Conservation (phyloP, 2,329 filamentous ascomycete genomes). For the Macrophomina phaseolina region DNA sequence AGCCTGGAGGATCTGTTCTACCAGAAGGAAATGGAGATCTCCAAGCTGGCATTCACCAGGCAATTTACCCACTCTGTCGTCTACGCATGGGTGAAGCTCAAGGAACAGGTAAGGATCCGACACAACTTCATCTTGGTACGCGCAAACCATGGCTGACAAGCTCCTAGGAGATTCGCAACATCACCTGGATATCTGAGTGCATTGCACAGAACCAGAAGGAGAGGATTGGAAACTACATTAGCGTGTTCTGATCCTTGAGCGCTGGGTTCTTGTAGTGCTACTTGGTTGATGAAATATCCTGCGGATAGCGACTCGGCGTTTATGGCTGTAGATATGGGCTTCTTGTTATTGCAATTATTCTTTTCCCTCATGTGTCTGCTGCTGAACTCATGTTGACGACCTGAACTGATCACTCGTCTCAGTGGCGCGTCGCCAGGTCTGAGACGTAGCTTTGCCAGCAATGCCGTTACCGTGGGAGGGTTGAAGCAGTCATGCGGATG, state of each 20-base stretch:
- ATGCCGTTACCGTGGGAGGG: background rate
- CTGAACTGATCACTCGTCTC: no score
- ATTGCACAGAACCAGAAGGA: conserved; percentile 99
- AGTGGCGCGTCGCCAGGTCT: no score
- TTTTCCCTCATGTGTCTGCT: background rate
- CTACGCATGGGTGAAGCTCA: conserved; percentile 96
- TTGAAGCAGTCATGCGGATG: background rate
- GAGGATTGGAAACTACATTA: conserved; percentile 97
- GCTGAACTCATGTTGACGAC: background rate
- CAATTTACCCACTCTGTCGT: conserved; percentile 96
- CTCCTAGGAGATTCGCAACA: conserved; percentile 92
- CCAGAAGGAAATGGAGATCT: conserved; percentile 99
- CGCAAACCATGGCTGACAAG: background rate
- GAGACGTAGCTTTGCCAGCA: no score
- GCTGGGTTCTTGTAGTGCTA: conserved; percentile 17
- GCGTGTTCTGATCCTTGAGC: conserved; percentile 74
- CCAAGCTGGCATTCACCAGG: conserved; percentile 90
- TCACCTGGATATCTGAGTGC: conserved; percentile 99
- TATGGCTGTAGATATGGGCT: conserved; percentile 25
- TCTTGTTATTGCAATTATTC: conserved; percentile 11
- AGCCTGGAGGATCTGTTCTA: conserved; percentile 98
- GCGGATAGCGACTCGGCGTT: conserved; percentile 24
- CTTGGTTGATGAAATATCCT: conserved; percentile 25
- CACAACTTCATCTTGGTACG: background rate
- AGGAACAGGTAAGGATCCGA: conserved; percentile 79